A percentile compares a stretch with the other conserved stretches of the same genome.
These are phyloP conservation scores for Colletotrichum sp. DNA, from an alignment of 2,329 filamentous ascomycete species.

Conservation along the genomic window DNA sequence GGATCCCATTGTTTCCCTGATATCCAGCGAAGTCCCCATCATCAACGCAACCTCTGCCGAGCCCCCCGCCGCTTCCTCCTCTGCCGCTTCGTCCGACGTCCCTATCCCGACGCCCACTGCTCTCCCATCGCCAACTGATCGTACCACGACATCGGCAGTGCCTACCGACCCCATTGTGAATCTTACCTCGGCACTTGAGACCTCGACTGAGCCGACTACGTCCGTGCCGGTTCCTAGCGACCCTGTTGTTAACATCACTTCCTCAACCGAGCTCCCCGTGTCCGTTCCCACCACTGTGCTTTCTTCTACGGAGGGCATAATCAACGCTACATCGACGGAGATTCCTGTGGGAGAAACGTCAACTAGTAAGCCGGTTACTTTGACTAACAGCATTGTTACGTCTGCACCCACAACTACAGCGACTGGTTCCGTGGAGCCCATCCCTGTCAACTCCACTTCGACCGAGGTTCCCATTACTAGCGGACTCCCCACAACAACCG, in stretches of 20 bases:
- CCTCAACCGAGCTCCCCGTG: not conserved
- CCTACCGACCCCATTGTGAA: not conserved
- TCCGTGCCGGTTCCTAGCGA: conserved; percentile 1
- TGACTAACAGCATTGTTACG: not conserved
- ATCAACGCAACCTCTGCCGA: conserved; percentile 5
- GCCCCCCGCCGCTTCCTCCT: not conserved
- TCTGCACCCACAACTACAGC: conserved; percentile 42
- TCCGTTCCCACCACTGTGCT: not conserved
- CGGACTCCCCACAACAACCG: conserved; percentile 2
- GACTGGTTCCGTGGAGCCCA: conserved; percentile 40
- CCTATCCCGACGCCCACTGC: conserved; percentile 10
- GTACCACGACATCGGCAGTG: not conserved
- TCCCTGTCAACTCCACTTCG: conserved; percentile 6
- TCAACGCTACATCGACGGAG: conserved; percentile 3
- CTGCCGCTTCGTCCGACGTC: not conserved
- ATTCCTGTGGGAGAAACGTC: not conserved
- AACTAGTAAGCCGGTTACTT: not conserved
- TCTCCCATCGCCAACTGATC: conserved; percentile 15
- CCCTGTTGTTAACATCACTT: conserved; percentile 6
- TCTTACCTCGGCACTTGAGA: not conserved
- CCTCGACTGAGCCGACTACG: not conserved
- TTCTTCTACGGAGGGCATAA: not conserved
- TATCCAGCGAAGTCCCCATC: conserved; percentile 11
- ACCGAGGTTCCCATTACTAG: not conserved
- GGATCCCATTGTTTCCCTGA: conserved; percentile 15